Percentiles rank a stretch among this genome's conserved stretches.
Conservation (phyloP, 2,329 filamentous ascomycete genomes). For the Apiospora arundinis region DNA sequence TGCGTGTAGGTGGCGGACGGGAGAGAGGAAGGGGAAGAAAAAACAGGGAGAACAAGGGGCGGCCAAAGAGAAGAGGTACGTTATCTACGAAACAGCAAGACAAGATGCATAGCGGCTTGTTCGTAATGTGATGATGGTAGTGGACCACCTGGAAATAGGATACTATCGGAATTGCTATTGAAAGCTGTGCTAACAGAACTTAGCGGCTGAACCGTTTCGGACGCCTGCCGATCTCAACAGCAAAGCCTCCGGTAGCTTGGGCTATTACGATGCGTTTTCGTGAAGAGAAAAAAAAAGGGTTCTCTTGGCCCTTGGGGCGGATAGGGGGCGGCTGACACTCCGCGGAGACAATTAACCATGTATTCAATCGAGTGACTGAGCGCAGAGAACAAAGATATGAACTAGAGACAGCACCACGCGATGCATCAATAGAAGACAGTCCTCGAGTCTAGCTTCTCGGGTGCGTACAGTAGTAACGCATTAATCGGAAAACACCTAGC, state of each 20-base stretch:
- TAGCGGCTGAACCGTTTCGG: constrained; percentile 13
- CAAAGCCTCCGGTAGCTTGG: not conserved
- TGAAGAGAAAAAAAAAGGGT: not conserved
- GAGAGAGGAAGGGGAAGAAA: too few species aligned
- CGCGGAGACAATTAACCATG: not conserved
- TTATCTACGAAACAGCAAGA: not conserved
- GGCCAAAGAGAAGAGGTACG: not conserved
- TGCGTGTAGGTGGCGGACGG: not conserved
- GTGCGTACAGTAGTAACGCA: constrained; percentile 12
- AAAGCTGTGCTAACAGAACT: not conserved
- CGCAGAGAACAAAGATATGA: too few species aligned
- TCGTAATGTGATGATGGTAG: not conserved
- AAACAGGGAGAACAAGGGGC: not conserved
- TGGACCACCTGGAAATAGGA: not conserved
- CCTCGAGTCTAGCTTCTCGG: not conserved
- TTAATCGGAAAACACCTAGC: constrained; percentile 1
- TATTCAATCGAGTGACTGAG: too few species aligned
- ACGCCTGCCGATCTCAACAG: not conserved
- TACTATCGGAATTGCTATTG: constrained; percentile 2
- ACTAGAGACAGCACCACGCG: not conserved
- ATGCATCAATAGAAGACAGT: not conserved
- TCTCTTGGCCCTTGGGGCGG: not conserved
- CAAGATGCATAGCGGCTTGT: not conserved
- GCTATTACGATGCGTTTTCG: not conserved
- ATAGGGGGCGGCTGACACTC: not conserved